Base-by-base conservation (phyloP, 1,139 yeast genomes). In the Taphrina sp. region DNA sequence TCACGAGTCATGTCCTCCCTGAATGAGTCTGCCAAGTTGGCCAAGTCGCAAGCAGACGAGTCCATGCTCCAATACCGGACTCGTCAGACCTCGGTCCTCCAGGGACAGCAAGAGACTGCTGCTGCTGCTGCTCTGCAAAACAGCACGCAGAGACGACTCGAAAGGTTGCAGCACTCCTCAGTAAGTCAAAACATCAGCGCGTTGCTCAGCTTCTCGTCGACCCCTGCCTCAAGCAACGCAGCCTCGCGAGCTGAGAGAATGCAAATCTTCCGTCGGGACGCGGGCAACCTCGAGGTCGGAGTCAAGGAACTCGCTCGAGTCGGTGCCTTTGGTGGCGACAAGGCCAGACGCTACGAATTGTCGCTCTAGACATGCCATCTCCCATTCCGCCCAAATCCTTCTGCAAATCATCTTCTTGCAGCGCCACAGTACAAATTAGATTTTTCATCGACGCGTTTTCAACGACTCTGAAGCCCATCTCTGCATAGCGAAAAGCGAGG, bases 291-390 rank as follows among this genome's bases (percentile, higher is more conserved):
- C n/a, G 47, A 43, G 17, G 47, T 43, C 7, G 47, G 47, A 2
- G 47, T 31, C 19, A 19, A 33, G 14, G 47, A 43, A 20, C 23
- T 43, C 38, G 47, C 47, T 29, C 47, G 47, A 7, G 34, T 31
- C 22, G 47, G 47, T 2, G 47, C 19, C 8, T 43, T 43, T 16
- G 47, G 47, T 8, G 20, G 47, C 12, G 38, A 43, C 38, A n/a
- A 14, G 19, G 47, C 24, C 57, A 42, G 31, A 26, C 31, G 31
- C 7, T 26, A 26, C 31, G 31, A 26, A 12, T 26, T 26, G 31
- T 26, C 31, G 7, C 12, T 26, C 10, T 26, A n/a, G n/a, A n/a
- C n/a, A n/a, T n/a, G n/a, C n/a, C n/a, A n/a, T n/a, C n/a, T n/a
- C n/a, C n/a, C n/a, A n/a, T n/a, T n/a, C n/a, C n/a, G n/a, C n/a